Percentiles rank a stretch among this genome's conserved stretches.
Conservation (phyloP, 1,139 yeast genomes). For the Kodamaea suecica region DNA sequence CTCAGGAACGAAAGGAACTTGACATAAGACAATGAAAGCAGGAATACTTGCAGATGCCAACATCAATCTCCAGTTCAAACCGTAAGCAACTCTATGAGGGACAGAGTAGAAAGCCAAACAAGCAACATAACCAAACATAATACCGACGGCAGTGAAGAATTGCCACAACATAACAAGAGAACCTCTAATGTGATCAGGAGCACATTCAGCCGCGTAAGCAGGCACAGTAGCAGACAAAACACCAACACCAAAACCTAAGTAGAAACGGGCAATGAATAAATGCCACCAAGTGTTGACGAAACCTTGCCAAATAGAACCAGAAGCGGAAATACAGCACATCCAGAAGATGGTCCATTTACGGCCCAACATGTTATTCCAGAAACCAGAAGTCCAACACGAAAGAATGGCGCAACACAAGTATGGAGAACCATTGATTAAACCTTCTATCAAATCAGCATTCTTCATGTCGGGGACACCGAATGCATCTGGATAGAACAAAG, state of each 20-base stretch:
- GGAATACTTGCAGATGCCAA: slow-evolving; percentile 76
- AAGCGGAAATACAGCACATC: slow-evolving; percentile 62
- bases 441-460: slow-evolving; percentile 65
- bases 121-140: slow-evolving; percentile 75
- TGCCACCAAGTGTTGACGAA: slow-evolving; percentile 74
- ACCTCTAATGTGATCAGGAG: slow-evolving; percentile 76
- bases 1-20: slow-evolving; percentile 52
- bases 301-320: slow-evolving; percentile 76
- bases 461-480: slow-evolving; percentile 39
- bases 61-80: slow-evolving; percentile 79
- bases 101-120: slow-evolving; percentile 54
- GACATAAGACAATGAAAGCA: slow-evolving; percentile 60
- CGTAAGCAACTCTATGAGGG: slow-evolving; percentile 22
- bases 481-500: slow-evolving; percentile 58
- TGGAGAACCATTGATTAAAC: slow-evolving; percentile 79
- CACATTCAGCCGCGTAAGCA: slow-evolving; percentile 76
- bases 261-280: slow-evolving; percentile 67
- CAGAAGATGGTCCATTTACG: slow-evolving; percentile 72
- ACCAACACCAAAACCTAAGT: slow-evolving; percentile 77
- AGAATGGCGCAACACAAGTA: slow-evolving; percentile 69
- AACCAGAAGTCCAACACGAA: slow-evolving; percentile 74
- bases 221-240: slow-evolving; percentile 84
- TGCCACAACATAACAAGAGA: slow-evolving; percentile 88
- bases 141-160: slow-evolving; percentile 83
- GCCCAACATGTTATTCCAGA: slow-evolving; percentile 59